These are phyloP conservation scores for Cryptomeria japonica DNA, from an alignment of 75 land plant genomes.

Conservation along the genomic window DNA sequence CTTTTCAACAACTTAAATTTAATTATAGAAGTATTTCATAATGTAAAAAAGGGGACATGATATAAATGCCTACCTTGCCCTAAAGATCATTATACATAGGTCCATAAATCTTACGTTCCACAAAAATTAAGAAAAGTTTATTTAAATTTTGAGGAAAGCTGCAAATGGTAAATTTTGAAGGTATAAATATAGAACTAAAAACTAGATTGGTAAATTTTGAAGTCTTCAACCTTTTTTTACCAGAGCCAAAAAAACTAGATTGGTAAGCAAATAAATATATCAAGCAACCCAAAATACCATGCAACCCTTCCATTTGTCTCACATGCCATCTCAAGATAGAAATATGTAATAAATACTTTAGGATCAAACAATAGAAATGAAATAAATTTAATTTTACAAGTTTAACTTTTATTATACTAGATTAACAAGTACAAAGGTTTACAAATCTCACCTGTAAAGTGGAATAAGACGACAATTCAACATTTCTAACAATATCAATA, in stretches of 20 bases:
- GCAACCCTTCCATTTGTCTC: neutral
- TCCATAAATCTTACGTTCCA: neutral
- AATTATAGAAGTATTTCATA: too few species aligned
- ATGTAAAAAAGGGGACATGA: too few species aligned
- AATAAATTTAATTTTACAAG: neutral
- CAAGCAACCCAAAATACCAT: neutral
- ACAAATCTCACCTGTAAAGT: slow-evolving; percentile 66
- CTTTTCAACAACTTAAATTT: too few species aligned
- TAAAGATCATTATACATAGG: neutral
- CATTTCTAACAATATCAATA: slow-evolving; percentile 77
- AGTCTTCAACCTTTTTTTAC: neutral
- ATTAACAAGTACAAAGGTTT: neutral
- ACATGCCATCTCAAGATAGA: neutral
- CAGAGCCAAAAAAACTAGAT: neutral
- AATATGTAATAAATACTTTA: neutral
- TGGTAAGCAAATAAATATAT: neutral
- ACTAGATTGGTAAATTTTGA: neutral
- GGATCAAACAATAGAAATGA: neutral
- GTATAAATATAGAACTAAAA: neutral
- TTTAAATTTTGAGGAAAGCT: neutral
- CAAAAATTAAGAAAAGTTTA: neutral
- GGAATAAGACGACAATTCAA: slow-evolving; percentile 84
- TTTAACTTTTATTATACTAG: neutral
- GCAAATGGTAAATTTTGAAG: neutral
- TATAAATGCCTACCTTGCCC: neutral